Base-by-base conservation (phyloP, 768 basidiomycete species). In the Cytidiella melzeri region DNA sequence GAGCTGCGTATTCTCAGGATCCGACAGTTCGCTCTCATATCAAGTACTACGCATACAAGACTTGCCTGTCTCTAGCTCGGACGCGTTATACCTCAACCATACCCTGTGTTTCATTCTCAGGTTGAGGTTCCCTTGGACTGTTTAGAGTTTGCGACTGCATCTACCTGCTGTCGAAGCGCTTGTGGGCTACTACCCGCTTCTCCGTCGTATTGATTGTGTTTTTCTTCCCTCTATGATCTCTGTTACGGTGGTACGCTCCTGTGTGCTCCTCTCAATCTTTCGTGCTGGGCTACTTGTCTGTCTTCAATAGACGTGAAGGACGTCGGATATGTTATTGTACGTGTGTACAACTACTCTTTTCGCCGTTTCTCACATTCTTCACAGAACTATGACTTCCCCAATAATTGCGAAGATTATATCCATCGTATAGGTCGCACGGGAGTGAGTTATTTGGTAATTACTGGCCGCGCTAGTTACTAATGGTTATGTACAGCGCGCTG, bases 351-450 rank as follows among this genome's bases (percentile, higher is more conserved):
- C 55, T 51, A 53, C 49, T 46, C 40, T 5, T 43, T 27, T 53
- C 19, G 42, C 30, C 7, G 5, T 13, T 5, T 21, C 43, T 46
- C 12, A 28, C 4, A 4, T 37, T 36, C 4, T 25, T 19, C 7
- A 2, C 57, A 94, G 92, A 93, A 93, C 70, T 94, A 90, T 66
- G 94, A 97, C 66, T 96, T 98, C 75, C 93, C 94, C 1, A 96
- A 96, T 71, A 94, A 95, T 64, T 91, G 89, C 62, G 93, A 95
- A 73, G 94, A 96, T 69, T 98, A 98, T 69, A 92, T 97, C 53
- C 95, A 99, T 71, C 92, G 95, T 58, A 99, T 99, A 62, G 96
- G 95, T 55, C 92, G 95, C 66, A 96, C 95, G 56, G 94, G 94
- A 48, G 90, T 91, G 67, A 41, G 78, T 65, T 39, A 11, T 1